These are phyloP conservation scores for Pseudoperonospora humuli DNA, from an alignment of 352 stramenopile species.

Conservation along the genomic window DNA sequence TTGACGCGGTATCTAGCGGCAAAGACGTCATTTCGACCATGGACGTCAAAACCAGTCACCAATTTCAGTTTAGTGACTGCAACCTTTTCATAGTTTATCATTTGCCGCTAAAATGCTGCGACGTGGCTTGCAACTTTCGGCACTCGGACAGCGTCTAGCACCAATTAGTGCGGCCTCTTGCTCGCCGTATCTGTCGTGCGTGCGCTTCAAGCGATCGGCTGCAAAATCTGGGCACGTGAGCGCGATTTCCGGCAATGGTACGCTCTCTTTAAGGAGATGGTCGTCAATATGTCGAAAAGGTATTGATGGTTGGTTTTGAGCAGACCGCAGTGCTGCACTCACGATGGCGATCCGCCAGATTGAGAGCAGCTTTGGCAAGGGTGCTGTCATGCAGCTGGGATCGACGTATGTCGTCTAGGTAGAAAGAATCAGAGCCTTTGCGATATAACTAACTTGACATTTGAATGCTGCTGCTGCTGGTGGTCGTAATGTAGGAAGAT, in stretches of 20 bases:
- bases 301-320: neutral
- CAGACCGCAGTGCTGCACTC: constrained; percentile 82
- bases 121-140: constrained; percentile 7
- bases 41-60: neutral
- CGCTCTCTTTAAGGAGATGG: neutral
- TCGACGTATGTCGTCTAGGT: constrained; percentile 46
- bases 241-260: constrained; percentile 12
- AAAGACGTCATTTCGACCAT: constrained; percentile 8
- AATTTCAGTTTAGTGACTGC: neutral
- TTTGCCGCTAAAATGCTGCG: constrained; percentile 14
- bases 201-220: constrained; percentile 30
- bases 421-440: neutral
- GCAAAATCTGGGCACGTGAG: constrained; percentile 20
- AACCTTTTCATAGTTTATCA: neutral
- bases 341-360: constrained; percentile 93
- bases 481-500: constrained; percentile 48
- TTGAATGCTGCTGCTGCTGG: too few relatives aligned
- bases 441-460: constrained; percentile 9
- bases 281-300: neutral
- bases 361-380: constrained; percentile 93
- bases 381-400: constrained; percentile 94
- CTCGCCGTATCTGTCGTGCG: constrained; percentile 8
- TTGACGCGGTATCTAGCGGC: neutral
- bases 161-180: neutral
- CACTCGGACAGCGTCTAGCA: constrained; percentile 5